Evolutionary conservation across 306 rosid species (phyloP).

Genomic region (Dryas alaskensis): DNA sequence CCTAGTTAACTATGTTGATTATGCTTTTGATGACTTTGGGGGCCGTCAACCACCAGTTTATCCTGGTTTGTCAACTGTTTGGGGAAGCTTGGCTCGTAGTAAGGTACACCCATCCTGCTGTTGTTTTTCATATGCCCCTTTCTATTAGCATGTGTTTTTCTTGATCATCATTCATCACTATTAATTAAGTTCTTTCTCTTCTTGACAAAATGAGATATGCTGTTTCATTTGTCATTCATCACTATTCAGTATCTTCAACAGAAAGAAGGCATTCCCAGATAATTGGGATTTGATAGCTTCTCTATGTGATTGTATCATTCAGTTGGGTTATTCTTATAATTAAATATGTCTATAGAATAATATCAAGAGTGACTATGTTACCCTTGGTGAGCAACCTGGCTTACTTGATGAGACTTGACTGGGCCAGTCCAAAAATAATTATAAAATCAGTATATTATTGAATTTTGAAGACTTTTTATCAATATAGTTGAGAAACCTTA

Average conservation of each 20-base stretch:
- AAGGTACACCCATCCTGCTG: constrained; percentile 48
- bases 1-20: constrained; percentile 91
- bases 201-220: neutral
- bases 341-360: too few relatives aligned
- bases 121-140: constrained; percentile 24
- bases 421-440: too few relatives aligned
- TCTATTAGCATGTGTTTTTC: neutral
- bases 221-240: neutral
- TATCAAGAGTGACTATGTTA: too few relatives aligned
- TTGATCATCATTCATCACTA: neutral
- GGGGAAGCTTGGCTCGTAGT: constrained; percentile 99
- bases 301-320: neutral
- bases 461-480: neutral
- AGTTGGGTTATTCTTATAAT: neutral
- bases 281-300: neutral
- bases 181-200: neutral
- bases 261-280: neutral
- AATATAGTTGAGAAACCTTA: neutral
- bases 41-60: constrained; percentile 98
- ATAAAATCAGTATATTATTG: neutral
- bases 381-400: too few relatives aligned
- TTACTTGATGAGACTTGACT: too few relatives aligned
- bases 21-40: constrained; percentile 97
- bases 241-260: neutral
- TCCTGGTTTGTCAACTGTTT: constrained; percentile 96